phyloP scores from a whole-genome alignment of 2,329 filamentous ascomycete genomes.

The Fusarium stilboides region DNA sequence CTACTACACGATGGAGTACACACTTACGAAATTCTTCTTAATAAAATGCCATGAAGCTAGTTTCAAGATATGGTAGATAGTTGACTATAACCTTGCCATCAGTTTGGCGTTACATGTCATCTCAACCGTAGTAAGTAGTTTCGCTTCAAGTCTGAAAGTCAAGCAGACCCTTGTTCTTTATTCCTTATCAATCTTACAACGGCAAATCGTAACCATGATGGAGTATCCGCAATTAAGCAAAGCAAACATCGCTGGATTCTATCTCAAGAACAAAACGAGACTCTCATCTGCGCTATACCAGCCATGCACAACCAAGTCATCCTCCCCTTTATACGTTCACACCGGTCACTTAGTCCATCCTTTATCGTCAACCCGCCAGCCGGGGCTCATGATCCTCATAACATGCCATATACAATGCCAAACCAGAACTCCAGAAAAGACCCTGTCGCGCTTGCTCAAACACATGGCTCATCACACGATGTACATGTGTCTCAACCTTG shows the following conservation, averaged over 20 bases:
- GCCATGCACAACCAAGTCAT: constrained; percentile 14
- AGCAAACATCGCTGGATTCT: not conserved
- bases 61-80: not conserved
- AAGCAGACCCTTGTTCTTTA: not conserved
- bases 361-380: constrained; percentile 20
- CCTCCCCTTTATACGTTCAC: constrained; percentile 19
- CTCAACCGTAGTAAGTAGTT: not conserved
- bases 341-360: constrained; percentile 17
- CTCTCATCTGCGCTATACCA: constrained; percentile 15
- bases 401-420: constrained; percentile 38
- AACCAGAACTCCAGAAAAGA: constrained; percentile 38
- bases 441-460: constrained; percentile 12
- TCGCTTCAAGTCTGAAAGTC: not conserved
- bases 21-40: constrained; percentile 29
- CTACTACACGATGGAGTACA: constrained; percentile 23
- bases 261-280: constrained; percentile 15
- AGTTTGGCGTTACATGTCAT: not conserved
- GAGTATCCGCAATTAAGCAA: constrained; percentile 1
- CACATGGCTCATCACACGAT: not conserved
- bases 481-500: constrained; percentile 29
- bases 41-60: constrained; percentile 12
- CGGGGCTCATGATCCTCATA: constrained; percentile 32
- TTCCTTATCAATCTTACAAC: not conserved
- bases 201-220: constrained; percentile 6
- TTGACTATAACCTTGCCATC: not conserved